Percentiles rank a stretch among this genome's conserved stretches.
Evolutionary conservation across 1,284 basidiomycete species (phyloP).

Genomic region (Ustilago crameri): DNA sequence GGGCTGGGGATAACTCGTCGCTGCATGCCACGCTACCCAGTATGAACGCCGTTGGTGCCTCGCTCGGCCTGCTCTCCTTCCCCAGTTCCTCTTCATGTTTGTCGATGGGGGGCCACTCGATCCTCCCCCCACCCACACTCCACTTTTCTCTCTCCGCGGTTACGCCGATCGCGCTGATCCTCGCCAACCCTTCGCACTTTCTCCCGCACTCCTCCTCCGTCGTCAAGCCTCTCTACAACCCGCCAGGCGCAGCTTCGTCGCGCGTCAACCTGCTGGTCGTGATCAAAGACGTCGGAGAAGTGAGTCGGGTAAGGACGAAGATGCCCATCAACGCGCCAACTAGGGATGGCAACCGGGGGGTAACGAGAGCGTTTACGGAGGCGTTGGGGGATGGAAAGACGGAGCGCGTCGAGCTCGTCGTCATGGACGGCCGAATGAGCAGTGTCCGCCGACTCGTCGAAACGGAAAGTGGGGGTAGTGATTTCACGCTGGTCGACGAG

Average conservation of each 20-base stretch:
- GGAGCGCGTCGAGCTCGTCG: conserved; percentile 14
- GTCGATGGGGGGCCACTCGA: conserved; percentile 17
- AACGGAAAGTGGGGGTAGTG: neutral
- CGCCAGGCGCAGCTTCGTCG: neutral
- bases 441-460: conserved; percentile 1
- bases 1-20: neutral
- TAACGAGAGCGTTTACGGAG: neutral
- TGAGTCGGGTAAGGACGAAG: conserved; percentile 6
- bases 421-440: conserved; percentile 30
- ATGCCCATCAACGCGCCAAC: neutral
- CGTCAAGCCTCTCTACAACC: too few relatives aligned
- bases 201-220: conserved; percentile 6
- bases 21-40: conserved; percentile 4
- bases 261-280: conserved; percentile 33
- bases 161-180: conserved; percentile 23
- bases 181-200: conserved; percentile 22
- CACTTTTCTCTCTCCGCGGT: conserved; percentile 18
- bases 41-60: conserved; percentile 15
- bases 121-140: conserved; percentile 36
- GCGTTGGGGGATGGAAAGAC: conserved; percentile 15
- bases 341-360: neutral
- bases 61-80: neutral
- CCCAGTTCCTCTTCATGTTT: neutral
- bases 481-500: conserved; percentile 1
- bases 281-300: conserved; percentile 25